A percentile compares a stretch with the other conserved stretches of the same genome.
phyloP scores from a whole-genome alignment of 2,329 filamentous ascomycete genomes.

The Catunica adiposa region DNA sequence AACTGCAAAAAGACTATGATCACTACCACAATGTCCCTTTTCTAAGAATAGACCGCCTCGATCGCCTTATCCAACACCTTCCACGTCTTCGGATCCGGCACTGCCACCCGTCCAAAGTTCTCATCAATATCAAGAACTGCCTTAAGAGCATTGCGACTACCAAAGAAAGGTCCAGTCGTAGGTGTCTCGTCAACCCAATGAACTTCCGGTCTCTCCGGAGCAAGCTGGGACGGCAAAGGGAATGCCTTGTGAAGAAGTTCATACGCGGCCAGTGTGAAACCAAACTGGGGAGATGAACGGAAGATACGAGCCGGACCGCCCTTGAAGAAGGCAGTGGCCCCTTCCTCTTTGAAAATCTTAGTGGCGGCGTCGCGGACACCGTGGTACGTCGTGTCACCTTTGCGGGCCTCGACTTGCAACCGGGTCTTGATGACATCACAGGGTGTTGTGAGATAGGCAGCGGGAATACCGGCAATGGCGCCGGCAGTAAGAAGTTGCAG shows the following conservation, averaged over 20 bases:
- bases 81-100: constrained; percentile 39
- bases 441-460: constrained; percentile 87
- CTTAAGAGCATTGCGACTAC: constrained; percentile 81
- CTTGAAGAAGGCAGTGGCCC: constrained; percentile 96
- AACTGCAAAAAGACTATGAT: neutral
- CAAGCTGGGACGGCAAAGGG: constrained; percentile 37
- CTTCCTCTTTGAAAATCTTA: constrained; percentile 79
- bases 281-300: constrained; percentile 91
- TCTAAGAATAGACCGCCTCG: constrained; percentile 13
- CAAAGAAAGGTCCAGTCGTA: constrained; percentile 37
- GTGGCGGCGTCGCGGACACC: constrained; percentile 70
- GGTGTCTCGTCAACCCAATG: constrained; percentile 40
- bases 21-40: neutral
- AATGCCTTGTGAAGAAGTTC: constrained; percentile 69
- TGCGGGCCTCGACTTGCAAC: constrained; percentile 90
- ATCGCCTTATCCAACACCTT: constrained; percentile 28
- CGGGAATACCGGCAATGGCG: constrained; percentile 85
- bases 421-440: constrained; percentile 99
- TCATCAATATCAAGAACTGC: constrained; percentile 88
- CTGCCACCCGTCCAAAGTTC: constrained; percentile 65
- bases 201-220: constrained; percentile 30
- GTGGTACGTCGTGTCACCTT: constrained; percentile 80
- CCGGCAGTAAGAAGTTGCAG: constrained; percentile 84
- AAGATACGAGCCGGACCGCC: constrained; percentile 89
- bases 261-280: constrained; percentile 90